phyloP scores from a whole-genome alignment of 2,329 filamentous ascomycete species.

The Alternaria sp. region DNA sequence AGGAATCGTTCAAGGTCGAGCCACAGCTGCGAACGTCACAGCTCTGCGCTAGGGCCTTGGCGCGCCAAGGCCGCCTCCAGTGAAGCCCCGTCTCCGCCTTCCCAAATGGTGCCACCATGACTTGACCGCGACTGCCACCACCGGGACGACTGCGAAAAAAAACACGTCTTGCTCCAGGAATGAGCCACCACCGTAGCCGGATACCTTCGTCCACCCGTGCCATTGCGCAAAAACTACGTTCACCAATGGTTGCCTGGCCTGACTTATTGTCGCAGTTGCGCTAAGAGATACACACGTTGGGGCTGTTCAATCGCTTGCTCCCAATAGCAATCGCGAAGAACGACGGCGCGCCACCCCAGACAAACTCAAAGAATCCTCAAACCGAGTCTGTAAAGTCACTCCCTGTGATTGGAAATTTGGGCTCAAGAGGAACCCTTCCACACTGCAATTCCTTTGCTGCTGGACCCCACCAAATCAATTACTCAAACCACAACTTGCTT shows the following conservation, averaged over 20 bases:
- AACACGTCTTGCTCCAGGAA: neutral
- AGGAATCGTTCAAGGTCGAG: conserved; percentile 10
- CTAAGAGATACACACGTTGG: conserved; percentile 1
- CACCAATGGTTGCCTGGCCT: conserved; percentile 2
- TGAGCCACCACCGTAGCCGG: neutral
- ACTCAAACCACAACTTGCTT: neutral
- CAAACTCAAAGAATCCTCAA: conserved; percentile 3
- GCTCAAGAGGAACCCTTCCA: neutral
- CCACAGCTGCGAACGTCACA: conserved; percentile 23
- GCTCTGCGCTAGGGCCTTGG: conserved; percentile 23
- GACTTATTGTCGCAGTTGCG: neutral
- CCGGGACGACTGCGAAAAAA: neutral
- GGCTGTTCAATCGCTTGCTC: conserved; percentile 1
- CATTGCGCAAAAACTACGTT: neutral
- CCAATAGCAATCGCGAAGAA: neutral
- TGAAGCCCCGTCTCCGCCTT: conserved; percentile 15
- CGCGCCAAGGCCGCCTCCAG: conserved; percentile 16
- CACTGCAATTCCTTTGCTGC: neutral
- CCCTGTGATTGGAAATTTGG: neutral
- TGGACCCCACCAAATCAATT: neutral
- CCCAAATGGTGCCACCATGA: conserved; percentile 22
- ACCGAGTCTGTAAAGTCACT: neutral
- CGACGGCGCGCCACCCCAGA: neutral
- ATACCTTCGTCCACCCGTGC: neutral
- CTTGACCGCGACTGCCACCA: neutral